Base-by-base conservation (phyloP, 768 basidiomycete genomes). In the Suillus discolor region DNA sequence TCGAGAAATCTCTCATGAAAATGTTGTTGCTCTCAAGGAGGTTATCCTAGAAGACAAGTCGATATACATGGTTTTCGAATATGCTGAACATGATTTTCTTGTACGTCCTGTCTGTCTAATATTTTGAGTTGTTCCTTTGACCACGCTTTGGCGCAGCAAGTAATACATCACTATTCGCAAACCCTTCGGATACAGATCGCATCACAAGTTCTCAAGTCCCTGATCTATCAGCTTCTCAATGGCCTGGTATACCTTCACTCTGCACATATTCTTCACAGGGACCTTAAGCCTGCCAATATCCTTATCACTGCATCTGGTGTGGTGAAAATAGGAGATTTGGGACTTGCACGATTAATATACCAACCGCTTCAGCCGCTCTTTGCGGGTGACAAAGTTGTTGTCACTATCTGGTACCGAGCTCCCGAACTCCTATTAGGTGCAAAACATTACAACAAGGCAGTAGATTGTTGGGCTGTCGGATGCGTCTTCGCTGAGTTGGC, bases 1-100 rank as follows among this genome's bases (percentile, higher is more conserved):
- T 77, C 84, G 92, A 60, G 96, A 97, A 73, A 92, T 96, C 42
- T 82, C 86, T 63, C 95, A 97, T 74, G 92, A 93, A 75, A 98
- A 99, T 71, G 81, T 99, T 1, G 94, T 95, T 11, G 87, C 94
- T 0, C 85, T 99, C 47, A 88, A 91, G 70, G 97, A 99, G 75
- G 97, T 98, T 47, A 96, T 99, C 63, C 80, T 99, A 34, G 97
- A 99, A 74, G 97, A 99, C 69, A 98, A 98, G 77, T 95, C 94
- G 1, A 99, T 99, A 68, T 97, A 96, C 76, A 98, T 99, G 94
- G 96, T 99, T 16, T 99, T 99, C 70, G 97, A 99, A 71, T 99
- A 97, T 71, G 97, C 97, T 7, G 97, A 99, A 73, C 97, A 99
- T 73, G 97, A 99, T 78, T 98, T 99, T 74, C 84, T 99, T 57